Percentiles rank a stretch among this genome's conserved stretches.
These are phyloP conservation scores for Asterophora parasitica DNA, from an alignment of 768 basidiomycete species.

Conservation along the genomic window DNA sequence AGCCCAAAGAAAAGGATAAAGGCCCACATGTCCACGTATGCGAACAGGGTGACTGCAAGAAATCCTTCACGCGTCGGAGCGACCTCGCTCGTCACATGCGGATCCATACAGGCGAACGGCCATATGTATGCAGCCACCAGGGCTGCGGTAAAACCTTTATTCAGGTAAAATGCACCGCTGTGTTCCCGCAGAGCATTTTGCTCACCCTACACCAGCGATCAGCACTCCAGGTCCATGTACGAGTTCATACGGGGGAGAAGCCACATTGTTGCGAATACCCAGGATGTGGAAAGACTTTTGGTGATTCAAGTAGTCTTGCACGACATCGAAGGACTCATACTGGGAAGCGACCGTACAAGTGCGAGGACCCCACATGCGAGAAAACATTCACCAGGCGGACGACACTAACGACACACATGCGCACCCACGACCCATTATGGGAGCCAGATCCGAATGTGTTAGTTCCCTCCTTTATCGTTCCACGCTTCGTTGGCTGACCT, in stretches of 20 bases:
- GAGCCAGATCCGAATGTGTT: constrained; percentile 81
- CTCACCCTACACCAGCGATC: constrained; percentile 55
- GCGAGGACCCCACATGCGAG: constrained; percentile 76
- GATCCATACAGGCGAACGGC: constrained; percentile 88
- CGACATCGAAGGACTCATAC: constrained; percentile 88
- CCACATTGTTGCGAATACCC: constrained; percentile 90
- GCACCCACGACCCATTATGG: constrained; percentile 81
- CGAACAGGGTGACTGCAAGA: constrained; percentile 68
- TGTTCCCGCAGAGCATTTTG: constrained; percentile 6
- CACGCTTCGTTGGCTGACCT: constrained; percentile 2
- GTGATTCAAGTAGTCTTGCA: constrained; percentile 88
- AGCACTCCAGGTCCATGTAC: constrained; percentile 81
- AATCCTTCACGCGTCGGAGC: constrained; percentile 78
- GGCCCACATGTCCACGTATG: constrained; percentile 55
- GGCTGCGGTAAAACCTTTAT: constrained; percentile 91
- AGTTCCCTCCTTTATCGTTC: constrained; percentile 24
- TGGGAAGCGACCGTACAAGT: constrained; percentile 82
- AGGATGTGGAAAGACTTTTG: constrained; percentile 82
- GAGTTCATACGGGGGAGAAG: constrained; percentile 91
- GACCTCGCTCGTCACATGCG: constrained; percentile 83
- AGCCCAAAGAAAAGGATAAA: constrained; percentile 40
- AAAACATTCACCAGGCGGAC: constrained; percentile 87
- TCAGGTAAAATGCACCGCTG: constrained; percentile 47
- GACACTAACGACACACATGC: constrained; percentile 83
- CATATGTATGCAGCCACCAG: constrained; percentile 65